Evolutionary conservation across 108 stramenopile genomes (phyloP), one percentile per base, ranked within the genome.

Genomic region (Skeletonema tropicum): DNA sequence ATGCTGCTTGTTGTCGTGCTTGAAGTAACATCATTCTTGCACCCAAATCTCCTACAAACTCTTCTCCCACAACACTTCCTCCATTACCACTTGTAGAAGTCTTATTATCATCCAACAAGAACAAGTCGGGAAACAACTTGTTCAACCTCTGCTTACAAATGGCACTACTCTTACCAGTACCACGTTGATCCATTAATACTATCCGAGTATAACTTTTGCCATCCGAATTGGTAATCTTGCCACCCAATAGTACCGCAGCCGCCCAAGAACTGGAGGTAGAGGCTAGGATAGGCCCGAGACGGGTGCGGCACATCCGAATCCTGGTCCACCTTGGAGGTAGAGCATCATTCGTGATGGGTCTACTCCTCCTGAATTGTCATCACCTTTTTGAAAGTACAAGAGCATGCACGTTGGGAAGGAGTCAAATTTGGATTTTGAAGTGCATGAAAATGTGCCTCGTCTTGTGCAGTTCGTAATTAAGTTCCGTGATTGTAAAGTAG

Each of bases 101-200:
- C 41, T 38, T 31, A 14, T 15, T 64, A 5, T 14, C 80, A 62
- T 94, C 93, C 65, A 91, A 61, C 25, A 83, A 41, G 64, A 95
- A 95, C 55, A 93, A 68, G 67, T 93, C 86, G 23, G 94, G 91
- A 79, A 95, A 93, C n/a, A 70, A 52, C 38, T 72, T 73, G 73
- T 86, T 67, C 64, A 96, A 75, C 11, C 71, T 78, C 42, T 93
- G 96, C 49, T 92, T 93, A 21, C 85, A 91, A 42, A 96, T 80
- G 10, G 95, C 87, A 35, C 89, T 76, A 26, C 94, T 95, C 48
- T 71, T 60, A 1, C 97, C 97, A 6, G 97, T 98, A 8, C 97
- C 97, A 52, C 97, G 88, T 76, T 98, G 97, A 87, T 98, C 97
- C 93, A 98, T 90, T 42, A 98, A 57, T 3, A 98, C 83, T 12